Percentiles rank a stretch among this genome's conserved stretches.
These are phyloP conservation scores for Colletotrichum limetticola DNA, from an alignment of 2,329 filamentous ascomycete genomes.

Conservation along the genomic window DNA sequence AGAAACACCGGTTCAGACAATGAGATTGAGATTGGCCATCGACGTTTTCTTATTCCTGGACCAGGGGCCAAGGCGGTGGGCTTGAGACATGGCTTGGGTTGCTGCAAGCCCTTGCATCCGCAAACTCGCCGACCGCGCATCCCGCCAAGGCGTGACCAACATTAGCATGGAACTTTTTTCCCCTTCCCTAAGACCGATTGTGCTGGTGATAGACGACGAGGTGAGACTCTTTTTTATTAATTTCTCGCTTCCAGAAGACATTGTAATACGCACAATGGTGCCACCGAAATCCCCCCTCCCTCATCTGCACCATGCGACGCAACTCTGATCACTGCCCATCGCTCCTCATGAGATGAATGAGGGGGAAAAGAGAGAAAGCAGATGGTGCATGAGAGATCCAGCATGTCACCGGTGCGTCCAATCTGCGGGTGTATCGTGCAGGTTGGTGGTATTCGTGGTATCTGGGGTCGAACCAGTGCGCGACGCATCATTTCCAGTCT, in stretches of 20 bases:
- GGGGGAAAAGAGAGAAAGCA: background rate
- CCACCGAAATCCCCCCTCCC: background rate
- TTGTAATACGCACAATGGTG: background rate
- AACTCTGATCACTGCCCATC: background rate
- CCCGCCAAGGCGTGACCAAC: background rate
- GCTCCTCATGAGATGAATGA: background rate
- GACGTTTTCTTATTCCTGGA: background rate
- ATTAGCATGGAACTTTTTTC: background rate
- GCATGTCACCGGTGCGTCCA: constrained; percentile 19
- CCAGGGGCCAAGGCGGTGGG: background rate
- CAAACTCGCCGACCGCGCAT: background rate
- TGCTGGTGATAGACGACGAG: background rate
- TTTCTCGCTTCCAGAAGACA: constrained; percentile 9
- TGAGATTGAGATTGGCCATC: background rate
- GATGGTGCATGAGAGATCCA: background rate
- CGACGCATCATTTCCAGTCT: constrained; percentile 15
- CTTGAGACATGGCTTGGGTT: constrained; percentile 1
- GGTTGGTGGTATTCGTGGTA: background rate
- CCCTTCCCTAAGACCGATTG: background rate
- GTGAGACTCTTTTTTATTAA: background rate
- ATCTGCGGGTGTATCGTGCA: background rate
- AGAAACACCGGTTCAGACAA: background rate
- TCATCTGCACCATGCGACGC: background rate
- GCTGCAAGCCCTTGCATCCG: background rate
- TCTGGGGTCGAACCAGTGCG: constrained; percentile 14